phyloP scores from a whole-genome alignment of 2,329 filamentous ascomycete genomes.

The Talaromyces sp. region DNA sequence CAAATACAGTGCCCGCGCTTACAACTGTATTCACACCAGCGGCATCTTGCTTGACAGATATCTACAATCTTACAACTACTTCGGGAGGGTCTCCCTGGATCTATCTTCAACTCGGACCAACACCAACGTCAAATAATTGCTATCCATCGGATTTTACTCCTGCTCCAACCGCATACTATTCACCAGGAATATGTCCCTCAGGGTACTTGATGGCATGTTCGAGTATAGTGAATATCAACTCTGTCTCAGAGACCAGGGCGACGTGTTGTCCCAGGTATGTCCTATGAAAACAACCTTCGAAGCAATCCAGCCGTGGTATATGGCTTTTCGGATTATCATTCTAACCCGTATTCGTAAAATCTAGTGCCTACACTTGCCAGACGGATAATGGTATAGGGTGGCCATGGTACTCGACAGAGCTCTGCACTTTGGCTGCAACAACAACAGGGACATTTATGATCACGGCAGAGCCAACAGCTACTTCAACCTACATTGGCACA shows the following conservation, averaged over 20 bases:
- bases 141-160: slow-evolving; percentile 1
- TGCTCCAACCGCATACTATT: neutral
- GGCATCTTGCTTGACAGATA: slow-evolving; percentile 5
- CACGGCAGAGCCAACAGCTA: neutral
- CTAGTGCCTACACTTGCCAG: slow-evolving; percentile 5
- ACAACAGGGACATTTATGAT: slow-evolving; percentile 1
- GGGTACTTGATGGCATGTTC: neutral
- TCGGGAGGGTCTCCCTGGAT: neutral
- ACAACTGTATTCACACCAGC: slow-evolving; percentile 5
- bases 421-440: slow-evolving; percentile 2
- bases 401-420: slow-evolving; percentile 8
- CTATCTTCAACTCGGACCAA: slow-evolving; percentile 4
- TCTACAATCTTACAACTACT: neutral
- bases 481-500: slow-evolving; percentile 1
- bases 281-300: neutral
- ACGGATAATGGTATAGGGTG: neutral
- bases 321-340: neutral
- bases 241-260: slow-evolving; percentile 4
- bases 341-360: neutral
- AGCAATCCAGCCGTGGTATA: neutral
- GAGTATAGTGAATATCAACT: slow-evolving; percentile 1
- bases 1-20: neutral
- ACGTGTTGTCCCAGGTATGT: slow-evolving; percentile 7
- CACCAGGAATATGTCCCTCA: slow-evolving; percentile 5
- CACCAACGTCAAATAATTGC: slow-evolving; percentile 4